Percentiles rank a stretch among this genome's conserved stretches.
These are phyloP conservation scores for Pythium oligandrum DNA, from an alignment of 352 stramenopile genomes.

Conservation along the genomic window DNA sequence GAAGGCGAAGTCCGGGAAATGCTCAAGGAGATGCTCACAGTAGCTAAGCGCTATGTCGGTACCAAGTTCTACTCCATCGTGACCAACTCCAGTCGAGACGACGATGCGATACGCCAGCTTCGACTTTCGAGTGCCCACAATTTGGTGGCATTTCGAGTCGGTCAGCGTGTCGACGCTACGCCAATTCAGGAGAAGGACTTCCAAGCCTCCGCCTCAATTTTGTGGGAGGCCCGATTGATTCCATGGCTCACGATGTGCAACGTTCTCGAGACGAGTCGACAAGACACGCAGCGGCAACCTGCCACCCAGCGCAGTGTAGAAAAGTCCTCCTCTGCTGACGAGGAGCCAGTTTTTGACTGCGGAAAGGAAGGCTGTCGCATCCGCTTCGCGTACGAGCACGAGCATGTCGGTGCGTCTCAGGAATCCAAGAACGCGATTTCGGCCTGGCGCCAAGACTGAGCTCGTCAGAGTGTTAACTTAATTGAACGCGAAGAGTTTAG, in stretches of 20 bases:
- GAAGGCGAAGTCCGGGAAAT: constrained; percentile 21
- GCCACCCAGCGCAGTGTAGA: not conserved
- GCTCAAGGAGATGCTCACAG: constrained; percentile 30
- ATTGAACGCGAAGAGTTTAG: no score
- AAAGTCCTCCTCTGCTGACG: constrained; percentile 11
- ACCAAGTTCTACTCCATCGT: constrained; percentile 54
- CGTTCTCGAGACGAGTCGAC: constrained; percentile 41
- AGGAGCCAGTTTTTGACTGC: constrained; percentile 48
- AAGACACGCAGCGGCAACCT: constrained; percentile 4
- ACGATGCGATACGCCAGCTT: constrained; percentile 35
- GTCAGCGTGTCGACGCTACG: constrained; percentile 41
- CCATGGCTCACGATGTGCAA: constrained; percentile 61
- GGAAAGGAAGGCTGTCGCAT: constrained; percentile 55
- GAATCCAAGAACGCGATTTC: constrained; percentile 56
- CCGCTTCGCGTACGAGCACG: constrained; percentile 60
- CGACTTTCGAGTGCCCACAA: constrained; percentile 26
- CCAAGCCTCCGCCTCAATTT: constrained; percentile 19
- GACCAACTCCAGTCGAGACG: constrained; percentile 1
- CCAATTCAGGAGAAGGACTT: constrained; percentile 35
- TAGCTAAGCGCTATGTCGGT: constrained; percentile 41
- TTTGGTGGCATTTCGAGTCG: constrained; percentile 43
- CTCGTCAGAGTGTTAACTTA: no score
- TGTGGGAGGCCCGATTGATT: constrained; percentile 56
- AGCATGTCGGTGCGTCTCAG: constrained; percentile 61
- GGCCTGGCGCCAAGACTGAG: constrained; percentile 29